Conservation (phyloP, 306 rosid genomes). For the Fragaria iinumae region DNA sequence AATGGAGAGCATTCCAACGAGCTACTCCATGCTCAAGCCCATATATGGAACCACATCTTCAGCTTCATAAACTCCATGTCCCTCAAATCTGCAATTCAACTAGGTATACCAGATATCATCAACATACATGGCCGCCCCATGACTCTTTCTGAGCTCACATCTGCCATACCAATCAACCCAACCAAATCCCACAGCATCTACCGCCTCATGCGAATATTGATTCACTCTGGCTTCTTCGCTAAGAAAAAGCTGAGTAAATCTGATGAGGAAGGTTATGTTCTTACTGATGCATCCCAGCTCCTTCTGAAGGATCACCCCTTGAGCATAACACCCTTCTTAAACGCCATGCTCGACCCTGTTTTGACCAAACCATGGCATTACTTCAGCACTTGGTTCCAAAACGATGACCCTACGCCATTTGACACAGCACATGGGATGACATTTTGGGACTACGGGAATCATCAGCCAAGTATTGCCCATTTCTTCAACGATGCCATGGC, state of each 20-base stretch:
- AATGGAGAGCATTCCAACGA: neutral
- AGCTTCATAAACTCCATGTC: conserved; percentile 43
- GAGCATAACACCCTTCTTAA: conserved; percentile 12
- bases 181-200: conserved; percentile 25
- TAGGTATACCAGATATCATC: conserved; percentile 36
- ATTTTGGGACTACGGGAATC: conserved; percentile 38
- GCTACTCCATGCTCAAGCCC: conserved; percentile 32
- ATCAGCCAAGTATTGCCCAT: conserved; percentile 7
- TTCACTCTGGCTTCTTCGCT: conserved; percentile 46
- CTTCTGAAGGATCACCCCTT: conserved; percentile 30
- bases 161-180: conserved; percentile 37
- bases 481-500: conserved; percentile 51
- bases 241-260: neutral
- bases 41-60: conserved; percentile 39
- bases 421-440: conserved; percentile 30
- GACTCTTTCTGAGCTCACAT: conserved; percentile 36
- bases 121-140: conserved; percentile 40
- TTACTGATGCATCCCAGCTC: conserved; percentile 41
- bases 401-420: conserved; percentile 24
- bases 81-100: conserved; percentile 48
- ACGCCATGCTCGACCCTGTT: conserved; percentile 22
- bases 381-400: conserved; percentile 36
- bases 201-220: conserved; percentile 49
- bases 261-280: conserved; percentile 25
- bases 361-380: conserved; percentile 32